Evolutionary conservation across 352 stramenopile genomes (phyloP).

Genomic region (Pythium sukuiense): DNA sequence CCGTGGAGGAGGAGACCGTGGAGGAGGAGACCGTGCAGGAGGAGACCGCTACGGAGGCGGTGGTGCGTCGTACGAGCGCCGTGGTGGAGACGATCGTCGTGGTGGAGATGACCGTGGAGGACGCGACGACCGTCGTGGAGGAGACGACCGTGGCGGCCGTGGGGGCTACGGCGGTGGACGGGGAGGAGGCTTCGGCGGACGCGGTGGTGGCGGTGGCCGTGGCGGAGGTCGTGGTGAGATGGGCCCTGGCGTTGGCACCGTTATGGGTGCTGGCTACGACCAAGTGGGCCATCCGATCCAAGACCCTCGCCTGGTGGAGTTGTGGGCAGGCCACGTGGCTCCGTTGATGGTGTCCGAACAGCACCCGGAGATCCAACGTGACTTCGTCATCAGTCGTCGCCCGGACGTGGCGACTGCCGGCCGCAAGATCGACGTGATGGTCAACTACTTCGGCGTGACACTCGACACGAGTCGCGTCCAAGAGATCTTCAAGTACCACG

Average conservation of each 20-base stretch:
- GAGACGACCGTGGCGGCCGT: conserved; percentile 12
- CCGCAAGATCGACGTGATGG: conserved; percentile 40
- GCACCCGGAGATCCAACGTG: conserved; percentile 38
- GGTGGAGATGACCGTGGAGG: conserved; percentile 31
- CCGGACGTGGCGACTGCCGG: conserved; percentile 36
- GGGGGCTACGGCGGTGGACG: conserved; percentile 14
- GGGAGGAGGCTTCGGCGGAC: conserved; percentile 27
- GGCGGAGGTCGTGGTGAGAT: conserved; percentile 33
- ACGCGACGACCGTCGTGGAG: conserved; percentile 16
- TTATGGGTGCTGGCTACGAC: conserved; percentile 55
- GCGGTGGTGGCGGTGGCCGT: conserved; percentile 35
- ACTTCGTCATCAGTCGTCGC: conserved; percentile 50
- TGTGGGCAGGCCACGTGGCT: conserved; percentile 42
- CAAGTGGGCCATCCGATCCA: conserved; percentile 43
- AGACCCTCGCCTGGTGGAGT: conserved; percentile 52
- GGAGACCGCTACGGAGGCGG: conserved; percentile 17
- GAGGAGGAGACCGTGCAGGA: conserved; percentile 21
- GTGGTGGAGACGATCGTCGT: conserved; percentile 28
- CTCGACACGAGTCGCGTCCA: conserved; percentile 36
- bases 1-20: conserved; percentile 15
- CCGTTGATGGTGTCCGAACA: conserved; percentile 42
- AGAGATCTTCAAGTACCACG: conserved; percentile 80
- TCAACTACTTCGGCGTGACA: conserved; percentile 72
- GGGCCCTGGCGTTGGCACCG: conserved; percentile 38
- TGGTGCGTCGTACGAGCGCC: conserved; percentile 17